These are phyloP conservation scores for Paulownia fortunei DNA, from an alignment of 257 asterid genomes.

Conservation along the genomic window DNA sequence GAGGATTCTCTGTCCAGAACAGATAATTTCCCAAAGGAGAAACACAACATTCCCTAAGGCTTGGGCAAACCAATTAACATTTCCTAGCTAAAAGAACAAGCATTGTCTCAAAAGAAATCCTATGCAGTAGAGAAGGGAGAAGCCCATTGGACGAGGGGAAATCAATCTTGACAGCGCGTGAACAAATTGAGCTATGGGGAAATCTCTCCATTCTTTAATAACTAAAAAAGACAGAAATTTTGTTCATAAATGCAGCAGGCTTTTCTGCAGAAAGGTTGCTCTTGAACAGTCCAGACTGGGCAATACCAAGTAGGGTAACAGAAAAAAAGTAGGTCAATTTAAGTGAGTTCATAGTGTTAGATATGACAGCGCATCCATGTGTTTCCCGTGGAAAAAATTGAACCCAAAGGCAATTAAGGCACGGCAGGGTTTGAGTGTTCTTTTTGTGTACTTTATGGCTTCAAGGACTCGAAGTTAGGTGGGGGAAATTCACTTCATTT, in stretches of 20 bases:
- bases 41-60: constrained; percentile 27
- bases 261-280: constrained; percentile 29
- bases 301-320: constrained; percentile 28
- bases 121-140: constrained; percentile 16
- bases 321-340: not conserved
- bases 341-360: constrained; percentile 15
- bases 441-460: not conserved
- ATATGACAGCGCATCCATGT: not conserved
- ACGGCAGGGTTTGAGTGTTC: not conserved
- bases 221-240: constrained; percentile 11
- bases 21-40: constrained; percentile 32
- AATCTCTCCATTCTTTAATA: not conserved
- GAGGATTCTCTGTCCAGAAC: not conserved
- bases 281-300: constrained; percentile 35
- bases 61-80: not conserved
- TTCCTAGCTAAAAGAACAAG: not conserved
- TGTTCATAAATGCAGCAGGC: constrained; percentile 35
- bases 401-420: not conserved
- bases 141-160: constrained; percentile 19
- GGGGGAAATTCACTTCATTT: constrained; percentile 18
- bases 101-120: constrained; percentile 25
- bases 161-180: not conserved
- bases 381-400: constrained; percentile 16
- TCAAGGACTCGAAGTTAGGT: constrained; percentile 27
- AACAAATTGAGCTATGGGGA: constrained; percentile 4